phyloP scores from a whole-genome alignment of 1,139 yeast genomes.

The Arxiozyma slooffiae region DNA sequence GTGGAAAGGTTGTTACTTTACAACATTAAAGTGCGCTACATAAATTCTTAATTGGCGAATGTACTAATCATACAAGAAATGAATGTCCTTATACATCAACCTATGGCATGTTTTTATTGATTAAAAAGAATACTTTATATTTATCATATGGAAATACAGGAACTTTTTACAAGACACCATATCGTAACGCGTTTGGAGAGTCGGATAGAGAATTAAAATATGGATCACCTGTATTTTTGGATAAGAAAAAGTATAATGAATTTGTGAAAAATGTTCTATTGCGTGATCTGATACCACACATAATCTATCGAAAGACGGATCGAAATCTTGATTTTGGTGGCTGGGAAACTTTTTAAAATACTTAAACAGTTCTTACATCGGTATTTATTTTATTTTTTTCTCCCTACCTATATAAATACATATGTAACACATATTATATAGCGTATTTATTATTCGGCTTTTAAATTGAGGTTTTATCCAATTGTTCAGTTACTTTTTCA shows the following conservation, averaged over 20 bases:
- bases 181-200: slow-evolving; percentile 80
- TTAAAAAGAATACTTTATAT: slow-evolving; percentile 59
- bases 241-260: slow-evolving; percentile 54
- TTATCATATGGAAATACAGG: slow-evolving; percentile 60
- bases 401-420: not conserved
- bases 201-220: slow-evolving; percentile 64
- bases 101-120: slow-evolving; percentile 70
- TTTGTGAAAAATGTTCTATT: slow-evolving; percentile 65
- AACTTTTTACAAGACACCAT: slow-evolving; percentile 77
- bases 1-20: slow-evolving; percentile 60
- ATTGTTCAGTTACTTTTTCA: slow-evolving; percentile 29
- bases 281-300: slow-evolving; percentile 67
- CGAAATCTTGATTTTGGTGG: slow-evolving; percentile 81
- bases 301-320: slow-evolving; percentile 71
- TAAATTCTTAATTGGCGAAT: slow-evolving; percentile 50
- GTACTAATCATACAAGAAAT: slow-evolving; percentile 52
- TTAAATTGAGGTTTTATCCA: slow-evolving; percentile 31
- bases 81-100: slow-evolving; percentile 50
- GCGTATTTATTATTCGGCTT: not conserved
- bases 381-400: too few relatives aligned
- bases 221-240: slow-evolving; percentile 63
- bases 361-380: not conserved
- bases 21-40: slow-evolving; percentile 40
- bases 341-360: slow-evolving; percentile 69
- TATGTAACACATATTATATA: not conserved